Evolutionary conservation across 2,329 filamentous ascomycete genomes (phyloP).

Genomic region (Phialophora expanda): DNA sequence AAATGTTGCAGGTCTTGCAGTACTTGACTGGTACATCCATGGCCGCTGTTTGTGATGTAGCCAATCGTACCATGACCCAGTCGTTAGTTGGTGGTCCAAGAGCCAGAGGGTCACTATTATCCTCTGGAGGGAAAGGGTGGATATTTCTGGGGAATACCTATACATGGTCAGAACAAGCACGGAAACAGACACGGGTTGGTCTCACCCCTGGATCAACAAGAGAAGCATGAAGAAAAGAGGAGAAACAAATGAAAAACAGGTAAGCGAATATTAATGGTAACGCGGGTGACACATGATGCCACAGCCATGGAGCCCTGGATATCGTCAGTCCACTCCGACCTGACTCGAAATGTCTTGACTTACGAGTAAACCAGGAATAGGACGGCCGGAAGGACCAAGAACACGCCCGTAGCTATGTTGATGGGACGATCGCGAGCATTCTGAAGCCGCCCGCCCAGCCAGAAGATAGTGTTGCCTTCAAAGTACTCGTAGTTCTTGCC

Average conservation of each 20-base stretch:
- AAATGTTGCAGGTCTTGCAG: slow-evolving; percentile 96
- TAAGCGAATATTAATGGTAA: slow-evolving; percentile 91
- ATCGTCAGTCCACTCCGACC: slow-evolving; percentile 29
- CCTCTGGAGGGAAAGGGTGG: slow-evolving; percentile 79
- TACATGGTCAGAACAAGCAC: slow-evolving; percentile 23
- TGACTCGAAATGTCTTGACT: slow-evolving; percentile 42
- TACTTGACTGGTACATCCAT: slow-evolving; percentile 99
- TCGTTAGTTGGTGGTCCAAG: slow-evolving; percentile 86
- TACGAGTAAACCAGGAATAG: slow-evolving; percentile 85
- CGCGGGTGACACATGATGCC: slow-evolving; percentile 83
- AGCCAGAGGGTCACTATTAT: slow-evolving; percentile 78
- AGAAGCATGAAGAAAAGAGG: slow-evolving; percentile 92
- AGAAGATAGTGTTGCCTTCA: slow-evolving; percentile 90
- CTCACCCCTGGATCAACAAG: slow-evolving; percentile 89
- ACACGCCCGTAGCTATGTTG: slow-evolving; percentile 81
- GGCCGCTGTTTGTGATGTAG: slow-evolving; percentile 74
- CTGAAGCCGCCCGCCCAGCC: slow-evolving; percentile 80
- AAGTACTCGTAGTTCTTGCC: slow-evolving; percentile 91
- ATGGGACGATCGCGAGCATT: slow-evolving; percentile 87
- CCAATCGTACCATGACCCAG: slow-evolving; percentile 89
- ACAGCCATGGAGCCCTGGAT: slow-evolving; percentile 75
- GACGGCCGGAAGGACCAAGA: slow-evolving; percentile 77
- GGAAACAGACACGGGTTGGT: not conserved
- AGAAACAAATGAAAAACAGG: slow-evolving; percentile 85
- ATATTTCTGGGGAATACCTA: slow-evolving; percentile 92